Evolutionary conservation across 2,329 filamentous ascomycete species (phyloP).

Genomic region (Daldinia sp.): DNA sequence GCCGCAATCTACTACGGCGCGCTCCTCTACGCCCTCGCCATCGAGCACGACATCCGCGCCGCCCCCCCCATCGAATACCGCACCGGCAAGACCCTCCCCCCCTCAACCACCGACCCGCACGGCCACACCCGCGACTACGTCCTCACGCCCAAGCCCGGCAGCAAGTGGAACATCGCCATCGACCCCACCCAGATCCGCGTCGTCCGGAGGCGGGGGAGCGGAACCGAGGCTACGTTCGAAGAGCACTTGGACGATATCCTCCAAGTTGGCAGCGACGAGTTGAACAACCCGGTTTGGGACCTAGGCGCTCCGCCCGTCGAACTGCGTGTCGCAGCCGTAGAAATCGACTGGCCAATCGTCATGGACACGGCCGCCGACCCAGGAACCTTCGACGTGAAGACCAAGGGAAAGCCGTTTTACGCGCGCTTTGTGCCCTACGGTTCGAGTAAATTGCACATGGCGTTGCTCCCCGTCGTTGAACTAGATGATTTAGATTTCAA

Average conservation of each 20-base stretch:
- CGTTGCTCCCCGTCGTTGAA: constrained; percentile 37
- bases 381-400: constrained; percentile 29
- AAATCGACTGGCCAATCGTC: constrained; percentile 41
- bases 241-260: neutral
- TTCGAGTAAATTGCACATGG: constrained; percentile 44
- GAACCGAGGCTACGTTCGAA: neutral
- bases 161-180: constrained; percentile 40
- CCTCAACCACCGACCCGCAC: constrained; percentile 30
- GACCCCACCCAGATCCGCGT: constrained; percentile 39
- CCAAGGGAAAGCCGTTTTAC: constrained; percentile 32
- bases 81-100: constrained; percentile 16
- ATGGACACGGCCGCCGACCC: constrained; percentile 36
- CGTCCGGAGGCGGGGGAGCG: constrained; percentile 6
- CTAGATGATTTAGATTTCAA: constrained; percentile 29
- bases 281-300: constrained; percentile 40
- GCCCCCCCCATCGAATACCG: constrained; percentile 31
- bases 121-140: constrained; percentile 36
- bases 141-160: constrained; percentile 29
- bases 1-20: constrained; percentile 40
- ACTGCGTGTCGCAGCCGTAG: constrained; percentile 36
- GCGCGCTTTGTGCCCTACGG: constrained; percentile 42
- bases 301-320: constrained; percentile 40
- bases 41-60: constrained; percentile 32
- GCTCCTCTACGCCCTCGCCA: constrained; percentile 40
- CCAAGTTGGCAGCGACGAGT: constrained; percentile 6